phyloP scores from a whole-genome alignment of 176 grass and related monocot species.

The Raddia distichophylla region DNA sequence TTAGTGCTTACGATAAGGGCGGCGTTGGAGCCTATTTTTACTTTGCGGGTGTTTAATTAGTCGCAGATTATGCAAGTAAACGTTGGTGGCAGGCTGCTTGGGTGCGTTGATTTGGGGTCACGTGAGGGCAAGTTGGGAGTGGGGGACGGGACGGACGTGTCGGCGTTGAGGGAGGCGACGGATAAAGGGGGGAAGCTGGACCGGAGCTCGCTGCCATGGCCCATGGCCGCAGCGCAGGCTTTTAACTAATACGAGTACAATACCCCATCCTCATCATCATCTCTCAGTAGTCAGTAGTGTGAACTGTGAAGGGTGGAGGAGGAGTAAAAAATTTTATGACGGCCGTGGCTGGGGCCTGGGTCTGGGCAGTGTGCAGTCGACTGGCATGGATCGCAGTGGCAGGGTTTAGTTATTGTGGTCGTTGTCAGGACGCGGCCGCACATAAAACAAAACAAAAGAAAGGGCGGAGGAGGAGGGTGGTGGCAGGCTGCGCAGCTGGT shows the following conservation, averaged over 20 bases:
- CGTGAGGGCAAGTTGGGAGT: neutral
- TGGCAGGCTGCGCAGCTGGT: neutral
- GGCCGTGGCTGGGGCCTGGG: neutral
- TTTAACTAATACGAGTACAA: neutral
- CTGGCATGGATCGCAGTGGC: neutral
- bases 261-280: too few species aligned
- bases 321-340: neutral
- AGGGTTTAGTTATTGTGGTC: slow-evolving; percentile 58
- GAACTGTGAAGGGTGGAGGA: too few species aligned
- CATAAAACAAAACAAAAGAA: neutral
- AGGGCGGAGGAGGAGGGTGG: too few species aligned
- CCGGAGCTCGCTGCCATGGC: neutral
- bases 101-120: neutral
- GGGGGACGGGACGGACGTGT: slow-evolving; percentile 39
- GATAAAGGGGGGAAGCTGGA: neutral
- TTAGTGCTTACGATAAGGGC: too few species aligned
- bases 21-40: neutral
- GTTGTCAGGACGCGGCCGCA: neutral
- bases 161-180: slow-evolving; percentile 35
- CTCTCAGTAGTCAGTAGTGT: too few species aligned
- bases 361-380: neutral
- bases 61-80: neutral
- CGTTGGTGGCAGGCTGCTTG: neutral
- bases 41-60: neutral
- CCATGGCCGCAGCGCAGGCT: neutral